Conservation (phyloP, 2,329 filamentous ascomycete species). For the Rutstroemia sp. region DNA sequence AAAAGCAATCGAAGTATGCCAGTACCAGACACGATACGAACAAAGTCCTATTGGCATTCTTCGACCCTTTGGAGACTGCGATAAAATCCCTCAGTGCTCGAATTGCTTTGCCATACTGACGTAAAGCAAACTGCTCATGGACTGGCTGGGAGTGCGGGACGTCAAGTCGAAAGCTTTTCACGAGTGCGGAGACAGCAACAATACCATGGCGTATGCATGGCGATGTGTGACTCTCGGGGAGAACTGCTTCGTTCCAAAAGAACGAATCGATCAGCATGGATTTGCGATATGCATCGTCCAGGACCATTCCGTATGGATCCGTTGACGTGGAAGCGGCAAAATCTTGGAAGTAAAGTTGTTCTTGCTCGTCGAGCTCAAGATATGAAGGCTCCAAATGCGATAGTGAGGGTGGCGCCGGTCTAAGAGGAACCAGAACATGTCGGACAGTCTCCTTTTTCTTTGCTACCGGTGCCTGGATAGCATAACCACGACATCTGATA, state of each 20-base stretch:
- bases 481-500: conserved; percentile 26
- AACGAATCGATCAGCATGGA: conserved; percentile 36
- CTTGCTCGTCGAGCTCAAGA: conserved; percentile 13
- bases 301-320: conserved; percentile 8
- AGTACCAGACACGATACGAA: conserved; percentile 21
- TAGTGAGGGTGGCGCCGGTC: conserved; percentile 11
- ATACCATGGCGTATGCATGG: conserved; percentile 22
- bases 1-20: conserved; percentile 23
- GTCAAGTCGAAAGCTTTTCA: conserved; percentile 12
- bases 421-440: conserved; percentile 10
- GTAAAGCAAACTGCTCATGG: conserved; percentile 21
- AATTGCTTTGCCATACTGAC: conserved; percentile 24
- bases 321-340: conserved; percentile 18
- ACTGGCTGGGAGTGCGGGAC: conserved; percentile 3
- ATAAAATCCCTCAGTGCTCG: conserved; percentile 19
- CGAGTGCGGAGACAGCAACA: conserved; percentile 22
- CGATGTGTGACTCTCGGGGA: conserved; percentile 15
- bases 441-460: conserved; percentile 1
- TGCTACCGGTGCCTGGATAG: conserved; percentile 5
- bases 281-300: neutral
- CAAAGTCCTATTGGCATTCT: conserved; percentile 8
- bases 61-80: neutral
- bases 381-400: conserved; percentile 8
- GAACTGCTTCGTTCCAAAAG: conserved; percentile 34
- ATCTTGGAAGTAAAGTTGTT: conserved; percentile 20